phyloP scores from a whole-genome alignment of 2,329 filamentous ascomycete species.

The Sporothrix phasma region DNA sequence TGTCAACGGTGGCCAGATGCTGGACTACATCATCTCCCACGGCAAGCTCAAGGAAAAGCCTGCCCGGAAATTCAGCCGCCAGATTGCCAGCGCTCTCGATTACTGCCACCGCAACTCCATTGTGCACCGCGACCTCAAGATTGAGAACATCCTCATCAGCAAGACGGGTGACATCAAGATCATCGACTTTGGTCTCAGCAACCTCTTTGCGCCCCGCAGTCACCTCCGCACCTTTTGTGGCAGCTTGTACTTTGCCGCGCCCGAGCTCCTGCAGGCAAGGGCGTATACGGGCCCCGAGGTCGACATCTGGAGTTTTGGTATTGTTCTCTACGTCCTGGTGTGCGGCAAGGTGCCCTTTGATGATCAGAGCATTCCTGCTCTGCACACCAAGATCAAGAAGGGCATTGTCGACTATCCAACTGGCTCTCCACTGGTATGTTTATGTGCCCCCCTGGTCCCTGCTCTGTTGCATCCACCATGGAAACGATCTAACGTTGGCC shows the following conservation, averaged over 20 bases:
- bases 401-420: conserved; percentile 85
- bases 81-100: conserved; percentile 92
- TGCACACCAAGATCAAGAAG: conserved; percentile 98
- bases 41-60: conserved; percentile 97
- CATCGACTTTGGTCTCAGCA: conserved; percentile 96
- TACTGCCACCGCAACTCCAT: conserved; percentile 98
- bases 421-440: conserved; percentile 79
- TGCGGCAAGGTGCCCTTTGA: conserved; percentile 98
- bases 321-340: conserved; percentile 92
- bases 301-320: conserved; percentile 97
- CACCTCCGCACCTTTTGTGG: conserved; percentile 96
- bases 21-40: conserved; percentile 98
- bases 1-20: conserved; percentile 97
- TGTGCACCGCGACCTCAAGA: conserved; percentile 94
- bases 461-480: not conserved
- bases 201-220: conserved; percentile 76
- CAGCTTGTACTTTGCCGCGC: conserved; percentile 93
- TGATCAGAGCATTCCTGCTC: conserved; percentile 96
- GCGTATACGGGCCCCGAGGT: conserved; percentile 95
- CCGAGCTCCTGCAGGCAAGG: conserved; percentile 84
- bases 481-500: conserved; percentile 24
- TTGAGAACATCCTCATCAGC: conserved; percentile 98
- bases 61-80: conserved; percentile 91
- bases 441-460: not conserved
- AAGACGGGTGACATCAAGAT: conserved; percentile 99